A percentile compares a stretch with the other conserved stretches of the same genome.
Conservation (phyloP, 345 rosid genomes). For the Arabidopsis arenosa region DNA sequence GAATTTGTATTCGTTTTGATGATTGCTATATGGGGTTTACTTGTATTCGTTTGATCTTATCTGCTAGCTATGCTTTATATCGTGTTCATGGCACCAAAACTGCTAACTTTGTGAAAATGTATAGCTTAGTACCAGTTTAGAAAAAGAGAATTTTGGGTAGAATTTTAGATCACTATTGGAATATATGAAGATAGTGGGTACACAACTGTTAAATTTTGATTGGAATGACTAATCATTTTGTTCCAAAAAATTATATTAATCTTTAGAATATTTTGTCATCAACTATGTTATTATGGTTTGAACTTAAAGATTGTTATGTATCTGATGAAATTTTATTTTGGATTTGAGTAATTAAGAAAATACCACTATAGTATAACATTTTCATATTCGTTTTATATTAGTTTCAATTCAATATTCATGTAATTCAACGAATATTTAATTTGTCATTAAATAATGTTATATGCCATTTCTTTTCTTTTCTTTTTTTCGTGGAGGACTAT, state of each 20-base stretch:
- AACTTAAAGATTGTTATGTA: background rate
- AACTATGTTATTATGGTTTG: background rate
- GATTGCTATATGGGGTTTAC: background rate
- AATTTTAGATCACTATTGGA: background rate
- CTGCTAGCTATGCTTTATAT: background rate
- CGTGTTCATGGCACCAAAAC: background rate
- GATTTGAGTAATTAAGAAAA: background rate
- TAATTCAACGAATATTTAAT: background rate
- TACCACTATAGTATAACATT: background rate
- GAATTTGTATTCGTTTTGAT: conserved; percentile 30
- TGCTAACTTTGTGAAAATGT: background rate
- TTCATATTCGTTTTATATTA: no score
- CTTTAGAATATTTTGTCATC: background rate
- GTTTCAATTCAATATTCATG: background rate
- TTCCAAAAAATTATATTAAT: background rate
- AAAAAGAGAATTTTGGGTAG: conserved; percentile 7
- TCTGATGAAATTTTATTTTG: background rate
- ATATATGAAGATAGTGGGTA: conserved; percentile 27
- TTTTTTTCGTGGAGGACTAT: conserved; percentile 26
- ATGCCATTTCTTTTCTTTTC: background rate
- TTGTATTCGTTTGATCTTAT: background rate
- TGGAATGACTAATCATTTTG: conserved; percentile 23
- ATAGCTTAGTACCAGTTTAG: background rate
- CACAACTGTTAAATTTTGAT: background rate
- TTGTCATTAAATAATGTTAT: background rate